Base-by-base conservation (phyloP, 768 basidiomycete species). In the Gloeophyllum trabeum region DNA sequence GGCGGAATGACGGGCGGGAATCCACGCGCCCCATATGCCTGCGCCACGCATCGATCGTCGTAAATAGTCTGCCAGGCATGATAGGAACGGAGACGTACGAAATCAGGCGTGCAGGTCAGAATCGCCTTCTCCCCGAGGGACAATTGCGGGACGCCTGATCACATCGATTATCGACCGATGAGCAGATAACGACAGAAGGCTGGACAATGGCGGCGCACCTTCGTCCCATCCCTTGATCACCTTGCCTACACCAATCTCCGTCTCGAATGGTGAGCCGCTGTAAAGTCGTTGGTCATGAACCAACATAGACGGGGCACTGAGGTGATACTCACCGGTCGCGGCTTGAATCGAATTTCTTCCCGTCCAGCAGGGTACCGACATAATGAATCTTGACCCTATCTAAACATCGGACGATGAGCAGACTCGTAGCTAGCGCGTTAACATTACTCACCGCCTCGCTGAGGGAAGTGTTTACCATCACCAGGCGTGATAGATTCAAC, bases 1-100 rank as follows among this genome's bases (percentile, higher is more conserved):
- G 81, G 56, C 10, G 87, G 87, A 59, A 91, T 91, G 47, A 83
- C 66, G 16, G 83, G 83, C 6, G 79, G 77, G 61, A 81, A 88
- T 5, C 89, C 88, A 16, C 79, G 71, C 20, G 60, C 18, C 12
- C 86, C 87, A 48, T 89, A 88, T 37, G 68, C 84, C 83, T 88
- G 48, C 23, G 36, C 35, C 20, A 22, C 36, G 40, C 35, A 47
- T 25, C n/a, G 16, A 30, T 16, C 28, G 28, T 7, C 28, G 28
- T 7, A 7, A 30, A n/a, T n/a, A n/a, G n/a, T n/a, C n/a, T n/a
- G n/a, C n/a, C n/a, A n/a, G 20, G 36, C 7, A 37, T 21, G 13
- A 10, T 10, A 10, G 36, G 36, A 19, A 37, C 10, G 36, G 20
- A 37, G 12, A 13, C 81, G 52, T 55, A 87, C 90, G 56, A 66